These are phyloP conservation scores for Angomonas deanei DNA, from an alignment of 208 protist species.

Conservation along the genomic window DNA sequence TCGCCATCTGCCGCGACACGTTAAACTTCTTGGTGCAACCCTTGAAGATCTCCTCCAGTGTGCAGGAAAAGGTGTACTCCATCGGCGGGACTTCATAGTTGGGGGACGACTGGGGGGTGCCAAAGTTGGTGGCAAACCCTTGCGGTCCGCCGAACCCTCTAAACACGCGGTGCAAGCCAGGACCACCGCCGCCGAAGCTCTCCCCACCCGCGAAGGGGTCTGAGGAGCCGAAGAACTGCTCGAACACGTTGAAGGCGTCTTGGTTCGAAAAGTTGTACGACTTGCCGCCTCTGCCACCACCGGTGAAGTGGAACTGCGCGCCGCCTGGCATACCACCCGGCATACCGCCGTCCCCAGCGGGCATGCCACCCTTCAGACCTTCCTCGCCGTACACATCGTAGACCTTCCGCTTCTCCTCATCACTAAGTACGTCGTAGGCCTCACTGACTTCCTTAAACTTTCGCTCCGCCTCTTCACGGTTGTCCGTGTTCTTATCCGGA, in stretches of 20 bases:
- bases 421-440: conserved; percentile 97
- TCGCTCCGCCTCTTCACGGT: conserved; percentile 78
- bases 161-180: conserved; percentile 77
- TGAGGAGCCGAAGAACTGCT: conserved; percentile 67
- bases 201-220: conserved; percentile 85
- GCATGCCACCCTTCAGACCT: conserved; percentile 88
- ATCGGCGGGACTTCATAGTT: conserved; percentile 74
- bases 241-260: conserved; percentile 89
- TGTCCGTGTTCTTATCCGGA: conserved; percentile 89
- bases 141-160: conserved; percentile 74
- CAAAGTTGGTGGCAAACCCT: conserved; percentile 61
- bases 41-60: conserved; percentile 97
- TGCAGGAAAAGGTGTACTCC: conserved; percentile 89
- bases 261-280: conserved; percentile 62
- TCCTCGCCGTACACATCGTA: conserved; percentile 98
- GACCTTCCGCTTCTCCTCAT: conserved; percentile 94
- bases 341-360: conserved; percentile 60
- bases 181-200: conserved; percentile 78
- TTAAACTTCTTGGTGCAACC: conserved; percentile 94
- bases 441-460: conserved; percentile 93
- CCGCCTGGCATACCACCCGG: conserved; percentile 11
- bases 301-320: conserved; percentile 26
- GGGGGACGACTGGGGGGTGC: conserved; percentile 86
- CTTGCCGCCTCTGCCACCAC: conserved; percentile 28
- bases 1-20: conserved; percentile 79